Percentiles rank a stretch among this genome's conserved stretches.
Evolutionary conservation across 176 grass and related monocot genomes (phyloP).

Genomic region (Ensete ventricosum): DNA sequence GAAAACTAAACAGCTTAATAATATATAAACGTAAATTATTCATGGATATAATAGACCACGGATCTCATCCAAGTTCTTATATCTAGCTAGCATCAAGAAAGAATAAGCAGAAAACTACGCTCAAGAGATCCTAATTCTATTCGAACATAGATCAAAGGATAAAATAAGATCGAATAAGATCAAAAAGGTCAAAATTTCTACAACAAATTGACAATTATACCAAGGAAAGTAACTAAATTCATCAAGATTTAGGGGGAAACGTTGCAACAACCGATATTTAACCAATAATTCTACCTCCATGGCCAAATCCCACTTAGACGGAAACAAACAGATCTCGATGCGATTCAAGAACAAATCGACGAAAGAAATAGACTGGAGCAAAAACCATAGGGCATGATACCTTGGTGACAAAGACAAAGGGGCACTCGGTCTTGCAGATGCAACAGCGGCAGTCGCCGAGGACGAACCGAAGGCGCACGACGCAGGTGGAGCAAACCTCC

Average conservation of each 20-base stretch:
- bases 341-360: background rate
- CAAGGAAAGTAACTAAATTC: background rate
- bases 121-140: too few species aligned
- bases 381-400: conserved; percentile 30
- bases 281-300: background rate
- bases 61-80: background rate
- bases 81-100: background rate
- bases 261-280: background rate
- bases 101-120: background rate
- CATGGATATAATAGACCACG: too few species aligned
- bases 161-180: background rate
- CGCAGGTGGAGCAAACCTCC: conserved; percentile 87
- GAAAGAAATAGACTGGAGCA: conserved; percentile 1
- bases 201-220: background rate
- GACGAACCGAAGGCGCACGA: conserved; percentile 82
- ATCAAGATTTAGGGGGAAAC: background rate
- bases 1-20: background rate
- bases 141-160: background rate
- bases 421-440: conserved; percentile 77
- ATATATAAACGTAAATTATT: too few species aligned
- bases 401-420: conserved; percentile 70
- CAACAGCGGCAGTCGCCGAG: conserved; percentile 55
- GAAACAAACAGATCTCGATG: background rate
- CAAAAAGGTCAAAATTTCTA: background rate
- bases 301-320: background rate